These are phyloP conservation scores for Ustilago tritici DNA, from an alignment of 1,284 basidiomycete genomes.

Conservation along the genomic window DNA sequence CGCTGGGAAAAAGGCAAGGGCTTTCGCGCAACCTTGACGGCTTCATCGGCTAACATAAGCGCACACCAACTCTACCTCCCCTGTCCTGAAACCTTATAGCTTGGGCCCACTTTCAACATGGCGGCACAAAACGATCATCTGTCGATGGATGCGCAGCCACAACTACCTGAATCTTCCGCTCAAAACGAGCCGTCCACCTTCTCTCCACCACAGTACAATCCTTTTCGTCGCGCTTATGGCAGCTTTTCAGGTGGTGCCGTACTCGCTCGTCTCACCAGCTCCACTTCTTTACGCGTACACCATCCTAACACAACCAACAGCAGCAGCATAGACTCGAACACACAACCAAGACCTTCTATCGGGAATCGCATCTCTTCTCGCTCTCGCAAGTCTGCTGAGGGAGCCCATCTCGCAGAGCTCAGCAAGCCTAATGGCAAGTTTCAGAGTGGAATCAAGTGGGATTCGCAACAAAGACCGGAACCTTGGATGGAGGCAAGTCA, in stretches of 20 bases:
- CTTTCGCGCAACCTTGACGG: neutral
- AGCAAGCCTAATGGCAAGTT: conserved; percentile 52
- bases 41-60: neutral
- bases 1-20: no score
- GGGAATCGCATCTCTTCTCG: conserved; percentile 33
- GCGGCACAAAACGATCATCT: conserved; percentile 6
- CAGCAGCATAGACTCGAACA: neutral
- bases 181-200: conserved; percentile 8
- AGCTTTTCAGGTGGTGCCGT: conserved; percentile 20
- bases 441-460: conserved; percentile 54
- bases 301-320: neutral
- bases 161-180: conserved; percentile 15
- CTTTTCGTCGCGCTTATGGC: conserved; percentile 31
- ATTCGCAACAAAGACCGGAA: conserved; percentile 42
- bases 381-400: conserved; percentile 29
- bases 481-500: conserved; percentile 55
- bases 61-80: neutral
- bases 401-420: conserved; percentile 49
- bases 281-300: conserved; percentile 20
- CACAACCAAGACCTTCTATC: conserved; percentile 27
- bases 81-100: neutral
- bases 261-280: conserved; percentile 28
- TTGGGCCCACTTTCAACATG: conserved; percentile 10
- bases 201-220: conserved; percentile 20
- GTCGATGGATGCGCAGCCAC: conserved; percentile 26